A percentile compares a stretch with the other conserved stretches of the same genome.
Conservation (phyloP, 1,284 basidiomycete genomes). For the Moniliophthora roreri region DNA sequence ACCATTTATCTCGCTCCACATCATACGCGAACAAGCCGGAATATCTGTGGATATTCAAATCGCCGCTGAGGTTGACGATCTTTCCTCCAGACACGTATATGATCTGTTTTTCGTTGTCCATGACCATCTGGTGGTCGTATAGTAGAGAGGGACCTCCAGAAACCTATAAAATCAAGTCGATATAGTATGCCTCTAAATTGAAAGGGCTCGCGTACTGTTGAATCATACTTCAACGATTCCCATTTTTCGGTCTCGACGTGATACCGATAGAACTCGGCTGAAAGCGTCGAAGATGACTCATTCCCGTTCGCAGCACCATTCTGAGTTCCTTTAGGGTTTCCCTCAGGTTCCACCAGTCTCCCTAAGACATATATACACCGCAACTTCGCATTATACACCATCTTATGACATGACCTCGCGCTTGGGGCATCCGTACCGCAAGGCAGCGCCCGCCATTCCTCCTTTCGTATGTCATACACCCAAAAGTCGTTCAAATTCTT, state of each 20-base stretch:
- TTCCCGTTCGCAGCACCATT: conserved; percentile 11
- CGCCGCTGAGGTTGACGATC: conserved; percentile 63
- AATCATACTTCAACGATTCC: conserved; percentile 33
- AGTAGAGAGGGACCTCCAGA: conserved; percentile 66
- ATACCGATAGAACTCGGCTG: conserved; percentile 71
- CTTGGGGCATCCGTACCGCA: conserved; percentile 65
- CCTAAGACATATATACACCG: conserved; percentile 76
- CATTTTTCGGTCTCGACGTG: background rate
- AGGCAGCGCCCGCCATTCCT: conserved; percentile 64
- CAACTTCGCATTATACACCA: conserved; percentile 73
- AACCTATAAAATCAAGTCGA: background rate
- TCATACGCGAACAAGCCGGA: conserved; percentile 73
- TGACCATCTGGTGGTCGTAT: conserved; percentile 81
- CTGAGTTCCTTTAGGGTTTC: conserved; percentile 26
- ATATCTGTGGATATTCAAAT: conserved; percentile 45
- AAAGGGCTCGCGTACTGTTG: conserved; percentile 32
- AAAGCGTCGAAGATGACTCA: conserved; percentile 1
- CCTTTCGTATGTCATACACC: conserved; percentile 66
- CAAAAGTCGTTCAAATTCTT: conserved; percentile 80
- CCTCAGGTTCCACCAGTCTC: conserved; percentile 54
- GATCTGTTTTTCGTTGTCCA: conserved; percentile 70
- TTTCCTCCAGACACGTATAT: conserved; percentile 81
- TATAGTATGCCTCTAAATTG: background rate
- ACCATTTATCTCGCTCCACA: conserved; percentile 63
- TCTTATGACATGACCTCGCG: conserved; percentile 79